phyloP scores from a whole-genome alignment of 208 protist species.

The Leishmania turanica region DNA sequence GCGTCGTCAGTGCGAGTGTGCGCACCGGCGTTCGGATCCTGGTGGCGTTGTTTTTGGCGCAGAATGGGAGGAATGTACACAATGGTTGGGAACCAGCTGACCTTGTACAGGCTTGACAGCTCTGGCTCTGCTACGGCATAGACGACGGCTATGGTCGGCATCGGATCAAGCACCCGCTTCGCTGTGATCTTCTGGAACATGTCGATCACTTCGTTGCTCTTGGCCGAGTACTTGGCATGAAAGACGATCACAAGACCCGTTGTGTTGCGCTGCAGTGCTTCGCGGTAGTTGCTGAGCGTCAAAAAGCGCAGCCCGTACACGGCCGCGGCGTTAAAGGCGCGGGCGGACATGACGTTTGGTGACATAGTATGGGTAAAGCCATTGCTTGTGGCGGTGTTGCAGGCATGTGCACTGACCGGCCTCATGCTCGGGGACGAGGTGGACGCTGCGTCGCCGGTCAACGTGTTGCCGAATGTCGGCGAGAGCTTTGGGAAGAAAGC shows the following conservation, averaged over 20 bases:
- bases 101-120: conserved; percentile 73
- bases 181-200: conserved; percentile 63
- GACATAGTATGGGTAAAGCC: conserved; percentile 8
- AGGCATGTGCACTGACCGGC: not conserved
- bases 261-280: conserved; percentile 43
- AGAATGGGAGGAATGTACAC: conserved; percentile 62
- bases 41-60: not conserved
- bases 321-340: conserved; percentile 27
- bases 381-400: not conserved
- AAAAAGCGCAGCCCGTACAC: conserved; percentile 46
- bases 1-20: not conserved
- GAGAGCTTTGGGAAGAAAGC: not conserved
- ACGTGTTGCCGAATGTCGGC: not conserved
- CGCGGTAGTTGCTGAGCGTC: conserved; percentile 55
- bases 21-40: not conserved
- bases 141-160: conserved; percentile 76
- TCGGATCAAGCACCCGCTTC: conserved; percentile 57
- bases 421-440: not conserved
- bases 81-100: conserved; percentile 86
- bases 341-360: conserved; percentile 25
- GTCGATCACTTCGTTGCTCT: conserved; percentile 62
- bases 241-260: conserved; percentile 80
- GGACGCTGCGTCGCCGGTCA: not conserved
- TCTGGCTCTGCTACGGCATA: conserved; percentile 85
- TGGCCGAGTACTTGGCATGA: conserved; percentile 77